These are phyloP conservation scores for Lophium mytilinum DNA, from an alignment of 495 filamentous ascomycete species.

Conservation along the genomic window DNA sequence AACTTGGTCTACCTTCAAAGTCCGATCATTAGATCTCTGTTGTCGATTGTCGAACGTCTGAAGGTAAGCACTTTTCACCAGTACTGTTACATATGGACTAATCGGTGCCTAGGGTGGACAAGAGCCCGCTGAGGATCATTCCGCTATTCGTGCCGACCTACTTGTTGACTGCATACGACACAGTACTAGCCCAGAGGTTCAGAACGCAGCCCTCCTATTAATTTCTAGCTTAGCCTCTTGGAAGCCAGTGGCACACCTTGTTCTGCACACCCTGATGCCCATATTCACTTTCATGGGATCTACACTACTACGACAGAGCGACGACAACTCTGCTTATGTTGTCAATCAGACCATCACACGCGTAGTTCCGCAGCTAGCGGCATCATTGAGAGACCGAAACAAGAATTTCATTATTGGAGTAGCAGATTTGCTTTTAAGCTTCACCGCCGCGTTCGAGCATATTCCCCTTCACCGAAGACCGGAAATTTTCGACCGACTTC, in stretches of 20 bases:
- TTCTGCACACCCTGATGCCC: constrained; percentile 95
- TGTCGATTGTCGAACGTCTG: constrained; percentile 68
- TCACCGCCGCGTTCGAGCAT: constrained; percentile 89
- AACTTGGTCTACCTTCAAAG: constrained; percentile 82
- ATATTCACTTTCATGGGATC: constrained; percentile 97
- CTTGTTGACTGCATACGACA: constrained; percentile 87
- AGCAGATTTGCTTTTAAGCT: constrained; percentile 80
- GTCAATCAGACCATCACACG: constrained; percentile 82
- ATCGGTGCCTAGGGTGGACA: neutral
- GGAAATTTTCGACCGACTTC: constrained; percentile 69
- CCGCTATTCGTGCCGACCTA: constrained; percentile 71
- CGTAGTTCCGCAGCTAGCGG: constrained; percentile 84
- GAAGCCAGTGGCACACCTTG: constrained; percentile 60
- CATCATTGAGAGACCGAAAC: constrained; percentile 70
- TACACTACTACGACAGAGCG: constrained; percentile 77
- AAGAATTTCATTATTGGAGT: constrained; percentile 68
- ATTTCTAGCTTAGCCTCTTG: constrained; percentile 74
- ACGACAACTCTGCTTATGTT: constrained; percentile 92
- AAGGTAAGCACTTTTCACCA: constrained; percentile 36
- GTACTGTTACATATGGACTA: neutral
- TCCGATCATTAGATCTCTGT: constrained; percentile 64
- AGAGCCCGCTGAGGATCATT: constrained; percentile 43
- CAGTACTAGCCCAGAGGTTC: constrained; percentile 79
- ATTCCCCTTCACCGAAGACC: constrained; percentile 78
- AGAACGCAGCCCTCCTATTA: constrained; percentile 83